Conservation (phyloP, 306 rosid species). For the Dalbergia cochinchinensis region DNA sequence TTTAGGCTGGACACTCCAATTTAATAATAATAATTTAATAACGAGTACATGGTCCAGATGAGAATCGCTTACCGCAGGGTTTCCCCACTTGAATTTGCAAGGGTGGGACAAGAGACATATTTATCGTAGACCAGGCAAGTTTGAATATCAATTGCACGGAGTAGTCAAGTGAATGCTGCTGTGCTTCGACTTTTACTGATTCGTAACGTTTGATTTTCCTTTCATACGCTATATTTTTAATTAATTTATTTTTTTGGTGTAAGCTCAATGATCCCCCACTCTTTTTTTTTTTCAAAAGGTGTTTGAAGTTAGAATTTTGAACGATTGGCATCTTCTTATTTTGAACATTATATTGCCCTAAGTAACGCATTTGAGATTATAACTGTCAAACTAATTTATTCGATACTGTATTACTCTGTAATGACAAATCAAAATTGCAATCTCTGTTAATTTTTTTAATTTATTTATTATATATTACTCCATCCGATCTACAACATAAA, state of each 20-base stretch:
- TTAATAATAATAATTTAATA: conserved; percentile 11
- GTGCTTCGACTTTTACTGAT: not conserved
- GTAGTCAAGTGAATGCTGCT: not conserved
- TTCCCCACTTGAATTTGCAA: not conserved
- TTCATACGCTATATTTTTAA: not conserved
- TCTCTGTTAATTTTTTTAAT: not conserved
- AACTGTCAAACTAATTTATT: not conserved
- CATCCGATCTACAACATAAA: too few relatives aligned
- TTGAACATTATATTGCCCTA: not conserved
- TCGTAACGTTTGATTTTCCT: not conserved
- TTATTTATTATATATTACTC: not conserved
- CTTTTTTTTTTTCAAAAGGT: not conserved
- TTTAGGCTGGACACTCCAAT: conserved; percentile 37
- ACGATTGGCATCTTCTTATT: too few relatives aligned
- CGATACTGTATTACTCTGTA: not conserved
- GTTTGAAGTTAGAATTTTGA: too few relatives aligned
- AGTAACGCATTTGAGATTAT: not conserved
- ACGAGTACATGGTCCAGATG: not conserved
- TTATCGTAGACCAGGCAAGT: conserved; percentile 10
- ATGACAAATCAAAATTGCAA: not conserved
- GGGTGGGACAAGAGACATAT: not conserved
- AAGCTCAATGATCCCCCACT: too few relatives aligned
- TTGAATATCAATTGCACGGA: not conserved
- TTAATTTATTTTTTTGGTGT: not conserved
- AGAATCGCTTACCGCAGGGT: not conserved